Evolutionary conservation across 2,329 filamentous ascomycete genomes (phyloP).

Genomic region (Cercospora sojina): DNA sequence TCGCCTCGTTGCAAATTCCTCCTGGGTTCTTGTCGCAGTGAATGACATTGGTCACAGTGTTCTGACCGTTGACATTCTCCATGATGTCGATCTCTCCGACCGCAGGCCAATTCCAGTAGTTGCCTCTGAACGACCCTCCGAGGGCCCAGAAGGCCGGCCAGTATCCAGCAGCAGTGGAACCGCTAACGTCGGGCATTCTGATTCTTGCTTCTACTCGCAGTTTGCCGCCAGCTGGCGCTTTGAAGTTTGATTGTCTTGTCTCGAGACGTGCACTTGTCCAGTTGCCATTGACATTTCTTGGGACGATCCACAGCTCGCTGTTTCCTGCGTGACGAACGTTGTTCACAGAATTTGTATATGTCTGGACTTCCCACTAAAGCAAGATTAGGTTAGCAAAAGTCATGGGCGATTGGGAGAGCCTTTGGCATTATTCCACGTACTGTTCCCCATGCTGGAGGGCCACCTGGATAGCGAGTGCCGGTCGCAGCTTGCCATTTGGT

Average conservation of each 20-base stretch:
- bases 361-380: slow-evolving; percentile 45
- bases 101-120: slow-evolving; percentile 32
- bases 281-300: slow-evolving; percentile 31
- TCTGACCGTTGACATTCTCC: slow-evolving; percentile 35
- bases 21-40: slow-evolving; percentile 37
- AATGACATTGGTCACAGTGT: slow-evolving; percentile 27
- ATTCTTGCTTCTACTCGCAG: slow-evolving; percentile 29
- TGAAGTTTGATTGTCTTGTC: slow-evolving; percentile 26
- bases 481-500: slow-evolving; percentile 48
- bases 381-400: not conserved
- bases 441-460: slow-evolving; percentile 50
- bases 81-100: slow-evolving; percentile 38
- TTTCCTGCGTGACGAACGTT: slow-evolving; percentile 46
- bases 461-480: slow-evolving; percentile 52
- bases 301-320: slow-evolving; percentile 44
- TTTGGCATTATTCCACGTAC: not conserved
- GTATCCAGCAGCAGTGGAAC: slow-evolving; percentile 25
- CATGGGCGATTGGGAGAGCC: not conserved
- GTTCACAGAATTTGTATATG: slow-evolving; percentile 43
- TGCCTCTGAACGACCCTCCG: slow-evolving; percentile 25
- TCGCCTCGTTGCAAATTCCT: slow-evolving; percentile 36
- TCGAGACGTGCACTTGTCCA: slow-evolving; percentile 30
- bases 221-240: slow-evolving; percentile 30
- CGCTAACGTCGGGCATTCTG: slow-evolving; percentile 20
- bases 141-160: slow-evolving; percentile 32